phyloP scores from a whole-genome alignment of 257 asterid genomes.

The Lavandula angustifolia region DNA sequence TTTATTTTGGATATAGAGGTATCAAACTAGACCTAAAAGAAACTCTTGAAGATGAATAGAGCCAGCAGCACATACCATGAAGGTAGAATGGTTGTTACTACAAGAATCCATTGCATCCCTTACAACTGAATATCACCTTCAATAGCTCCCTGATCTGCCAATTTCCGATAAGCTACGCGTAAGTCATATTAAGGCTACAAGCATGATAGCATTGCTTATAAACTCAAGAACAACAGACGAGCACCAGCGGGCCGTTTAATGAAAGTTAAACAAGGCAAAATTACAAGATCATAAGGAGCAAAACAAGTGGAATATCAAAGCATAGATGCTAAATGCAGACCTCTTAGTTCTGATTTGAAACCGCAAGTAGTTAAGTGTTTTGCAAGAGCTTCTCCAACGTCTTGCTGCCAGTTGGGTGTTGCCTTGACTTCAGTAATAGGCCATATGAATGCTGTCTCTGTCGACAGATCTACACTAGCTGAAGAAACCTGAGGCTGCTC shows the following conservation, averaged over 20 bases:
- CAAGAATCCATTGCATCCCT: constrained; percentile 50
- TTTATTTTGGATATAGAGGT: no score
- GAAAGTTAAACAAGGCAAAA: constrained; percentile 24
- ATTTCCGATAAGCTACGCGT: no score
- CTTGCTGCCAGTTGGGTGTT: constrained; percentile 76
- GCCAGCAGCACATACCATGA: constrained; percentile 48
- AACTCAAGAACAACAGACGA: no score
- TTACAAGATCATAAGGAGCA: constrained; percentile 5
- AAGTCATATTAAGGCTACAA: no score
- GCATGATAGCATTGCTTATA: no score
- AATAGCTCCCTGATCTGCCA: constrained; percentile 78
- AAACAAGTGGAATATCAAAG: no score
- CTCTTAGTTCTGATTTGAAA: constrained; percentile 76
- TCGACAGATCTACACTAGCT: constrained; percentile 85
- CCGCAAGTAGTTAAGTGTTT: constrained; percentile 91
- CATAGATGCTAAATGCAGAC: no score
- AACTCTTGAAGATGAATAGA: constrained; percentile 29
- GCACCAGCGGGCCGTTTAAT: not conserved
- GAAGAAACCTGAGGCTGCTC: constrained; percentile 88
- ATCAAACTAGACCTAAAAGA: no score
- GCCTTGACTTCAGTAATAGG: constrained; percentile 81
- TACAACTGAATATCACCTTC: constrained; percentile 53
- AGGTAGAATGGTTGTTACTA: constrained; percentile 37
- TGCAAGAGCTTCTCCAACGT: constrained; percentile 88
- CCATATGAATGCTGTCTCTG: constrained; percentile 97